Evolutionary conservation across 371 early-diverging fungal species (phyloP).

Genomic region (Rhizopus delemar): DNA sequence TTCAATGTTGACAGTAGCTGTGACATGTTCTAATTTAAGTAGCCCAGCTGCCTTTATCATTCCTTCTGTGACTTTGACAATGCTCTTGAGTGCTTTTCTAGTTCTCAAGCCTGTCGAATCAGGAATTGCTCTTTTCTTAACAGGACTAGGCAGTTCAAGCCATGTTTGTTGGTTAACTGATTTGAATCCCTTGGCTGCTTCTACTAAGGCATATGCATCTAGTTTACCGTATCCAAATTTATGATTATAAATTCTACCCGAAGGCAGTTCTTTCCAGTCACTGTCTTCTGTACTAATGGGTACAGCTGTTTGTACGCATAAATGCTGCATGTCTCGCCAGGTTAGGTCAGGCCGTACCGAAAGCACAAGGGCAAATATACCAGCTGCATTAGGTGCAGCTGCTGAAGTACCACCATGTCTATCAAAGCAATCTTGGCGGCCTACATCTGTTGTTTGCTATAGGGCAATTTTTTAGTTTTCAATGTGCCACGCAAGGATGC

Average conservation of each 20-base stretch:
- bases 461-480: too few relatives aligned
- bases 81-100: constrained; percentile 41
- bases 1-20: constrained; percentile 79
- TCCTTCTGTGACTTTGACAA: constrained; percentile 47
- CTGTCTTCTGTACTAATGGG: constrained; percentile 65
- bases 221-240: constrained; percentile 92
- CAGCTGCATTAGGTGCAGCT: constrained; percentile 94
- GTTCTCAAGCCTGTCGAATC: constrained; percentile 36
- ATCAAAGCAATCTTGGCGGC: constrained; percentile 68
- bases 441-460: constrained; percentile 85
- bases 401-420: constrained; percentile 96
- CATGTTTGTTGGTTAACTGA: constrained; percentile 70
- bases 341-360: constrained; percentile 84
- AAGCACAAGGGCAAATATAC: constrained; percentile 89
- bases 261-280: constrained; percentile 65
- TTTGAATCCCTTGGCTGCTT: constrained; percentile 69
- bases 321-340: constrained; percentile 91
- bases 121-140: constrained; percentile 61
- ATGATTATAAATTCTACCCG: constrained; percentile 77
- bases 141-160: constrained; percentile 43
- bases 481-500: too few relatives aligned
- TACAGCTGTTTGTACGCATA: constrained; percentile 78
- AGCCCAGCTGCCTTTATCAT: constrained; percentile 58
- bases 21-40: constrained; percentile 80
- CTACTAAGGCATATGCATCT: constrained; percentile 80